Evolutionary conservation across 805 yeast genomes (phyloP), one percentile per base, ranked within the genome.

Genomic region (Zygotorulaspora danielsina): DNA sequence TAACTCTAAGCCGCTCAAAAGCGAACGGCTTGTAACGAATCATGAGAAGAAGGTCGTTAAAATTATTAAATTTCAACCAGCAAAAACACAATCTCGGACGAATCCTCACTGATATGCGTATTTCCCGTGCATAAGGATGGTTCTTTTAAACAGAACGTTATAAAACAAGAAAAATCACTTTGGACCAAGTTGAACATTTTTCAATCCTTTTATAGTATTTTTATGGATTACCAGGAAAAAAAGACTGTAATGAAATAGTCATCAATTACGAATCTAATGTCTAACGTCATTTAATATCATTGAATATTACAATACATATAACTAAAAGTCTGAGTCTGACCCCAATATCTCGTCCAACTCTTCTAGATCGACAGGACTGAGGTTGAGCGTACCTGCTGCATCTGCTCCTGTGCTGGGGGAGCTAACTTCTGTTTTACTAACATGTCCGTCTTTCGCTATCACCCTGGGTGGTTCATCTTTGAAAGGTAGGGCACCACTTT

Each of bases 11-110:
- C 39, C 36, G 48, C 59, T 62, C 54, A 65, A 70, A 66, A 75
- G 76, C 75, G 73, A 67, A 64, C 53, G 46, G 42, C 55, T 50
- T 51, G 59, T 46, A 41, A 46, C 54, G 49, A 63, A 58, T 56
- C 64, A 63, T 64, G 63, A 64, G 77, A 77, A 80, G 81, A 78
- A 76, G 82, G 95, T 89, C 90, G 93, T 84, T 82, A 80, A 79
- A 86, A 89, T 86, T 59, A 12, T 27, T 27, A 27, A 51, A 56
- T 93, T 90, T 93, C 97, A 93, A 90, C 97, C 95, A 90, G 98
- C 98, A 90, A 90, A 90, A 86, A 93, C 97, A 90, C 95, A 95
- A 89, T 88, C 98, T 90, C 98, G 97, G 98, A 93, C 96, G 96
- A 89, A 88, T 93, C 98, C 97, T 90, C 98, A 90, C 96, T 89